Conservation (phyloP, 2,329 filamentous ascomycete species). For the Ophiostoma ips region DNA sequence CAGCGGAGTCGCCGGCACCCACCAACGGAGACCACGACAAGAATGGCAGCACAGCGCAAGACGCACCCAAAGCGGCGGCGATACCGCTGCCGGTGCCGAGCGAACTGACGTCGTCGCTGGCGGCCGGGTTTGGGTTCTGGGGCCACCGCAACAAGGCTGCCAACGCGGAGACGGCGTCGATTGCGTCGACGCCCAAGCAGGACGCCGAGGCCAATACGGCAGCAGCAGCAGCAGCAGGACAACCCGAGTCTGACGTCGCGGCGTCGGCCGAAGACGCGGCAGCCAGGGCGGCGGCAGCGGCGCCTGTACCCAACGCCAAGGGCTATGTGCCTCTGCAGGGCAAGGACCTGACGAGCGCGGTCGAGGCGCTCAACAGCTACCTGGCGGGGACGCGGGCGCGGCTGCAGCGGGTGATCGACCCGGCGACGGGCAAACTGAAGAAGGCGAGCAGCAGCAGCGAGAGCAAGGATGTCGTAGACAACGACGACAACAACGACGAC, state of each 20-base stretch:
- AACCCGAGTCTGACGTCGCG: too few species aligned
- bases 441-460: background rate
- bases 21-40: background rate
- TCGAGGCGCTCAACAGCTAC: slow-evolving; percentile 73
- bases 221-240: slow-evolving; percentile 24
- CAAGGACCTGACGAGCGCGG: slow-evolving; percentile 70
- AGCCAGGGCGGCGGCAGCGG: background rate
- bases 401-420: slow-evolving; percentile 47
- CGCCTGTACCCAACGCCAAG: background rate
- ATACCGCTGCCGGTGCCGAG: too few species aligned
- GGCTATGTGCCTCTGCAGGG: slow-evolving; percentile 41
- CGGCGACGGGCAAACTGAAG: slow-evolving; percentile 47
- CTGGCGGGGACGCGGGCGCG: slow-evolving; percentile 69
- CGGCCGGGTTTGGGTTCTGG: slow-evolving; percentile 30
- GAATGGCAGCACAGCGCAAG: too few species aligned
- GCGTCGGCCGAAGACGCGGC: too few species aligned
- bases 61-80: too few species aligned
- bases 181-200: slow-evolving; percentile 40
- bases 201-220: slow-evolving; percentile 16
- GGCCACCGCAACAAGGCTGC: slow-evolving; percentile 31
- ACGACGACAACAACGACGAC: slow-evolving; percentile 10
- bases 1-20: background rate
- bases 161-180: slow-evolving; percentile 42
- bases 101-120: slow-evolving; percentile 22
- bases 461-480: background rate